phyloP scores from a whole-genome alignment of 1,284 basidiomycete species.

The Grifola frondosa region DNA sequence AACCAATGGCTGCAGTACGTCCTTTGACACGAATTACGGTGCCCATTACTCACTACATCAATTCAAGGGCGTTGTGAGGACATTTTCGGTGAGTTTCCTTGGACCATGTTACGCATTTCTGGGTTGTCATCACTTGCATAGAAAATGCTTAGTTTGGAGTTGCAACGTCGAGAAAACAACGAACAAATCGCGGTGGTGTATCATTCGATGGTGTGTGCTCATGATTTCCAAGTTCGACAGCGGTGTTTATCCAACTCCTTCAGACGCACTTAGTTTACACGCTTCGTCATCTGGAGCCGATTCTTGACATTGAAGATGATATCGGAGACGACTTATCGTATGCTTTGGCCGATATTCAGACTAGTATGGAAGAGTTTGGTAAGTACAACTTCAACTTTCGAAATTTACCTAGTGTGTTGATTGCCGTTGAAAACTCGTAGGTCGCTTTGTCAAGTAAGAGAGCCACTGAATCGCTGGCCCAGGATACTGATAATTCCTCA shows the following conservation, averaged over 20 bases:
- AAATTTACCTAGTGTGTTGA: neutral
- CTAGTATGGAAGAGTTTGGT: constrained; percentile 2
- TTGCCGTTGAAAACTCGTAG: neutral
- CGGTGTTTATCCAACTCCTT: too few relatives aligned
- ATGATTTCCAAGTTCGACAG: too few relatives aligned
- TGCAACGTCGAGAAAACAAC: too few relatives aligned
- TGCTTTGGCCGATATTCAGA: neutral
- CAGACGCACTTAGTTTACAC: too few relatives aligned
- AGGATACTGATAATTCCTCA: neutral
- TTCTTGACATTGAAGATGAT: too few relatives aligned
- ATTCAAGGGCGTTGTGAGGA: constrained; percentile 3
- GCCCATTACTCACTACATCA: neutral
- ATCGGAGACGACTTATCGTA: constrained; percentile 4
- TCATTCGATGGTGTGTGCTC: too few relatives aligned
- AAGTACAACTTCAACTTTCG: constrained; percentile 4
- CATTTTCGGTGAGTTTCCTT: neutral
- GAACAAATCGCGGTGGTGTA: too few relatives aligned
- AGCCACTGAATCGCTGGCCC: too few relatives aligned
- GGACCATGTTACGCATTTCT: neutral
- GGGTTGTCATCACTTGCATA: neutral
- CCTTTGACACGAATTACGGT: neutral
- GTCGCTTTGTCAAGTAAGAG: constrained; percentile 5
- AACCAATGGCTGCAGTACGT: too few relatives aligned
- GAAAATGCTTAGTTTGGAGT: constrained; percentile 1
- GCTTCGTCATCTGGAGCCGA: too few relatives aligned